phyloP scores from a whole-genome alignment of 768 basidiomycete species.

The Collybia sordida region DNA sequence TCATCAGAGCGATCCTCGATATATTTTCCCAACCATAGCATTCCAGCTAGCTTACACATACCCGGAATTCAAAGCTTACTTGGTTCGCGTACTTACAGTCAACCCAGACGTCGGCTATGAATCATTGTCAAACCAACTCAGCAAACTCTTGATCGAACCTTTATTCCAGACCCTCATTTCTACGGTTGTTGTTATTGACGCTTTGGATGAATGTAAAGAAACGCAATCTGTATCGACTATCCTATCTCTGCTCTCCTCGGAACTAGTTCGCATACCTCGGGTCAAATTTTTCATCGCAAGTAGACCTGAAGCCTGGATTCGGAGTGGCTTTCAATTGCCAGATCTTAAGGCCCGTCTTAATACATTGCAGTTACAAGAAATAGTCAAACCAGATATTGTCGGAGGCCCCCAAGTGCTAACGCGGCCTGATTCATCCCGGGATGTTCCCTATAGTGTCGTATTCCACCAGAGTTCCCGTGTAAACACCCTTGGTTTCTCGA shows the following conservation, averaged over 20 bases:
- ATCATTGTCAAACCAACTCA: constrained; percentile 8
- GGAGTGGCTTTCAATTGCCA: too few relatives aligned
- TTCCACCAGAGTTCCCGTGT: too few relatives aligned
- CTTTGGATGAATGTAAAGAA: constrained; percentile 21
- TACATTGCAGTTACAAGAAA: too few relatives aligned
- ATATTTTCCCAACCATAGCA: constrained; percentile 18
- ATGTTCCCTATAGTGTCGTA: too few relatives aligned
- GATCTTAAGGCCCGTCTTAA: too few relatives aligned
- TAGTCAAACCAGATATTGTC: too few relatives aligned
- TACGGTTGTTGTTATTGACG: constrained; percentile 15
- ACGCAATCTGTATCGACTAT: not conserved
- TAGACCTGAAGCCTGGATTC: too few relatives aligned
- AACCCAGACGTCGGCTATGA: constrained; percentile 11
- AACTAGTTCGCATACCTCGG: too few relatives aligned
- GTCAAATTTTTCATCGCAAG: too few relatives aligned
- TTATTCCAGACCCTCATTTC: constrained; percentile 10
- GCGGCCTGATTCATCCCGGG: too few relatives aligned
- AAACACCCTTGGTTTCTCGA: too few relatives aligned
- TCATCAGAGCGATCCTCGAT: constrained; percentile 8
- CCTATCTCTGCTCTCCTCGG: not conserved
- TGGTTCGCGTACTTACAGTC: constrained; percentile 4
- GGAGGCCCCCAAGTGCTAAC: too few relatives aligned
- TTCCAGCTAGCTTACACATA: constrained; percentile 10
- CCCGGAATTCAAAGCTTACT: constrained; percentile 5
- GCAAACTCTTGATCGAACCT: constrained; percentile 11